Percentiles rank a stretch among this genome's conserved stretches.
phyloP scores from a whole-genome alignment of 1,284 basidiomycete species.

The Fomitopsis schrenkii region DNA sequence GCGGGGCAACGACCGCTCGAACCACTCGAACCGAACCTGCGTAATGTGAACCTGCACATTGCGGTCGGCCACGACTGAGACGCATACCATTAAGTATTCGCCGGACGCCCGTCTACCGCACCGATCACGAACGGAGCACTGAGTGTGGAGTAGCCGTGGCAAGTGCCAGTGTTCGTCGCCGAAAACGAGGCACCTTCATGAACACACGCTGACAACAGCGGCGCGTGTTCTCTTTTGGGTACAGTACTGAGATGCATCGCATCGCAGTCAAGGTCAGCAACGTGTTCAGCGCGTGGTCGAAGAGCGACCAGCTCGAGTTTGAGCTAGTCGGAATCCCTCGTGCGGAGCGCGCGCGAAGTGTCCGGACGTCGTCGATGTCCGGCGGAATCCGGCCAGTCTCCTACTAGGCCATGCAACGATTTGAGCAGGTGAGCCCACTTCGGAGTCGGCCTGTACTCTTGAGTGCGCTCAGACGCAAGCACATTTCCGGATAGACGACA shows the following conservation, averaged over 20 bases:
- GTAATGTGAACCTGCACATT: neutral
- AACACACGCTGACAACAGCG: neutral
- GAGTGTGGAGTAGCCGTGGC: neutral
- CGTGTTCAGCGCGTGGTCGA: neutral
- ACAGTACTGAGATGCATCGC: neutral
- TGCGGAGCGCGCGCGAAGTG: neutral
- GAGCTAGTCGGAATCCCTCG: neutral
- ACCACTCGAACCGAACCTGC: no score
- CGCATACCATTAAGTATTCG: neutral
- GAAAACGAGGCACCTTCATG: neutral
- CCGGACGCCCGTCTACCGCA: neutral
- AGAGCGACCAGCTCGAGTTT: neutral
- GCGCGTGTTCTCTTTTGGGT: neutral
- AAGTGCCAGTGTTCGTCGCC: neutral
- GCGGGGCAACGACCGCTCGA: no score
- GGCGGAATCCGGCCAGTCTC: no score
- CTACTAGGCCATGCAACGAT: neutral
- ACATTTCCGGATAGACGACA: neutral
- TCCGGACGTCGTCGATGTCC: no score
- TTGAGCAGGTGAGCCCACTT: neutral
- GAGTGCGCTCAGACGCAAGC: neutral
- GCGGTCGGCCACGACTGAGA: no score
- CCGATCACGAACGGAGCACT: neutral
- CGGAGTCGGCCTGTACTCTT: neutral
- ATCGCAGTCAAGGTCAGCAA: neutral